phyloP scores from a whole-genome alignment of 306 rosid species.

The Argentina anserina region DNA sequence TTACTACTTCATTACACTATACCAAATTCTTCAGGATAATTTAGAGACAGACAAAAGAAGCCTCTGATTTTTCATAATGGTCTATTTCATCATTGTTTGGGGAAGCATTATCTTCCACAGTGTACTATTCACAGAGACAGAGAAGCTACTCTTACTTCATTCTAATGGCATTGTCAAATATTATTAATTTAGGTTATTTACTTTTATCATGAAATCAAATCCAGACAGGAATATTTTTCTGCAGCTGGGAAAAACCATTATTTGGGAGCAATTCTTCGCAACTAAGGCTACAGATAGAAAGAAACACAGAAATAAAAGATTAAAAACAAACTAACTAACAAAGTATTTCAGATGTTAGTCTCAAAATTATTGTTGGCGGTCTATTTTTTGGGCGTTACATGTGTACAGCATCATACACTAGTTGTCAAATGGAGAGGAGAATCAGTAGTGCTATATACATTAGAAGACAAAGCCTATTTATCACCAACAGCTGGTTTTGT shows the following conservation, averaged over 20 bases:
- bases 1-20: not conserved
- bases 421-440: not conserved
- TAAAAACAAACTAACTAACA: not conserved
- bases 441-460: not conserved
- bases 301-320: not conserved
- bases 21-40: not conserved
- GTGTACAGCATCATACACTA: not conserved
- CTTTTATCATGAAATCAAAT: not conserved
- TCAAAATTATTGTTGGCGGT: not conserved
- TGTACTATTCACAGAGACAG: not conserved
- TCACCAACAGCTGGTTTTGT: slow-evolving; percentile 15
- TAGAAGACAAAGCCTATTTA: slow-evolving; percentile 11
- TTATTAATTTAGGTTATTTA: not conserved
- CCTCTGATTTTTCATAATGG: not conserved
- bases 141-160: not conserved
- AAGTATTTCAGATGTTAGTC: not conserved
- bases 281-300: not conserved
- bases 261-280: not conserved
- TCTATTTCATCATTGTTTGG: not conserved
- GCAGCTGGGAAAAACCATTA: not conserved
- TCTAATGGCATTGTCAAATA: not conserved
- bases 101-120: not conserved
- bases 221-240: not conserved
- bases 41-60: not conserved
- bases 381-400: not conserved